phyloP scores from a whole-genome alignment of 768 basidiomycete species.

The Phylloporus arenicola region DNA sequence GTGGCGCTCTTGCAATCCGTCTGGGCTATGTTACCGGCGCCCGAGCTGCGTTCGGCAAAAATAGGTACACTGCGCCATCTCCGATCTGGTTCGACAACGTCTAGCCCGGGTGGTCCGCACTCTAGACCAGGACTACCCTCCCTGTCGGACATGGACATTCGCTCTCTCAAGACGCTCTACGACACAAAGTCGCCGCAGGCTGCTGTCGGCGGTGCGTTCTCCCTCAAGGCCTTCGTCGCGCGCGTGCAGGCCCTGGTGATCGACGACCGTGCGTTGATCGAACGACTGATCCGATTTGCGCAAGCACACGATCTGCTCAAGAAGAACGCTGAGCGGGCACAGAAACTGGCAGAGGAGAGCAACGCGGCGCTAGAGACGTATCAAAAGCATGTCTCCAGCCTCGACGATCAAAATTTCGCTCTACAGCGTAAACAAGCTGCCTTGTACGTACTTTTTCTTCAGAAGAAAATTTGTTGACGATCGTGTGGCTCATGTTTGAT shows the following conservation, averaged over 20 bases:
- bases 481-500: not conserved
- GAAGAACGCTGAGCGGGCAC: slow-evolving; percentile 86
- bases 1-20: slow-evolving; percentile 62
- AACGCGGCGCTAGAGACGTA: slow-evolving; percentile 79
- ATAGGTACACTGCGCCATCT: slow-evolving; percentile 45
- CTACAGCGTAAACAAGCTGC: slow-evolving; percentile 48
- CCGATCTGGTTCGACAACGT: slow-evolving; percentile 42
- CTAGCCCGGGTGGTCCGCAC: slow-evolving; percentile 28
- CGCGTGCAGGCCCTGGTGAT: slow-evolving; percentile 76
- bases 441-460: slow-evolving; percentile 38
- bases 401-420: slow-evolving; percentile 68
- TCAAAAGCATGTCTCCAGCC: slow-evolving; percentile 75
- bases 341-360: slow-evolving; percentile 85
- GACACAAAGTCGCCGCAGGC: slow-evolving; percentile 35
- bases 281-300: slow-evolving; percentile 77
- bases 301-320: slow-evolving; percentile 88
- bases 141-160: slow-evolving; percentile 80
- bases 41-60: slow-evolving; percentile 71
- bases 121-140: slow-evolving; percentile 39
- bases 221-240: slow-evolving; percentile 68
- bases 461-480: not conserved
- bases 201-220: slow-evolving; percentile 41
- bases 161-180: slow-evolving; percentile 79
- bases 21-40: slow-evolving; percentile 80
- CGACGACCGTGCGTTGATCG: slow-evolving; percentile 81